phyloP scores from a whole-genome alignment of 768 basidiomycete species.

The Rhizopogon vinicolor region DNA sequence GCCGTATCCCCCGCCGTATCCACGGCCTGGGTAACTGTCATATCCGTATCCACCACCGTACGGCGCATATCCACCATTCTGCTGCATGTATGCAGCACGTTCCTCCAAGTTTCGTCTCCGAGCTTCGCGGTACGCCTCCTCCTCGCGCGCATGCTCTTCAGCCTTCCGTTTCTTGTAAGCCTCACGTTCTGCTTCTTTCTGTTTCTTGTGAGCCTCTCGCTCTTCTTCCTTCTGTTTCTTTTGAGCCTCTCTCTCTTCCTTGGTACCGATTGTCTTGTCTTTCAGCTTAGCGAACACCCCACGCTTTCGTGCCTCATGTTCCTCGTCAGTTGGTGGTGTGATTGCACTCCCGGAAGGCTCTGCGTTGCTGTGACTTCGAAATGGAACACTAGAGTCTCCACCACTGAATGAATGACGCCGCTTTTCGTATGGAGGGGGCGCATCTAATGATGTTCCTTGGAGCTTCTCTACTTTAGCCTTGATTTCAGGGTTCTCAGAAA shows the following conservation, averaged over 20 bases:
- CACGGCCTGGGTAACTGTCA: neutral
- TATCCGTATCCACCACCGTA: conserved; percentile 18
- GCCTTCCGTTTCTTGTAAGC: conserved; percentile 29
- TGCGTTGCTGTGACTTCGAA: neutral
- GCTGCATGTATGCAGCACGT: conserved; percentile 31
- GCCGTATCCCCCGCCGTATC: conserved; percentile 10
- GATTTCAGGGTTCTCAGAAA: conserved; percentile 49
- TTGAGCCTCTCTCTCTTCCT: conserved; percentile 54
- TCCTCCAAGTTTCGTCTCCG: conserved; percentile 18
- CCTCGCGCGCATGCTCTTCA: conserved; percentile 22
- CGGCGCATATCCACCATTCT: conserved; percentile 24
- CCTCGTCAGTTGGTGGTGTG: neutral
- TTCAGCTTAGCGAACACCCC: conserved; percentile 59
- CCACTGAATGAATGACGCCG: conserved; percentile 27
- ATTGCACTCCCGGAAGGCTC: neutral
- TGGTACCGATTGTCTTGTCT: conserved; percentile 59
- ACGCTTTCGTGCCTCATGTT: conserved; percentile 30
- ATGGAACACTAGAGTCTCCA: neutral
- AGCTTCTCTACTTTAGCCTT: conserved; percentile 29
- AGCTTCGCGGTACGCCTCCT: conserved; percentile 14
- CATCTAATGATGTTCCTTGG: neutral
- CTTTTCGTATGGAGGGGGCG: conserved; percentile 24
- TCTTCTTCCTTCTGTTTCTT: conserved; percentile 44
- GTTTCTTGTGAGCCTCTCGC: conserved; percentile 39
- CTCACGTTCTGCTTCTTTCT: conserved; percentile 52